Evolutionary conservation across 2,329 filamentous ascomycete genomes (phyloP), one percentile per base, ranked within the genome.

Genomic region (Hypoxylon sp.): DNA sequence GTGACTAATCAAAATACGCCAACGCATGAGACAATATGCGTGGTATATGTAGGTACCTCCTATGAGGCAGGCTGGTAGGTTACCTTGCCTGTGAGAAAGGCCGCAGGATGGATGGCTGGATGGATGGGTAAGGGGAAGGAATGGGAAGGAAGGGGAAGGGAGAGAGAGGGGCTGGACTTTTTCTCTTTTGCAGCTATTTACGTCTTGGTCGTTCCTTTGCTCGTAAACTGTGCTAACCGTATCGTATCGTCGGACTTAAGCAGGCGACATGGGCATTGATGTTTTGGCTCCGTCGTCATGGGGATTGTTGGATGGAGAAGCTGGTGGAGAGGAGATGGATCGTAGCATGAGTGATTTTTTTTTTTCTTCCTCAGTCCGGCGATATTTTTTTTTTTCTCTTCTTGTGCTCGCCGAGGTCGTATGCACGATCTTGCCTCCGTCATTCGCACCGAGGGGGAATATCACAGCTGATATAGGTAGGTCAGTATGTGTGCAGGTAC

Each of bases 21-120:
- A 63, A 46, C 60, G 38, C 53, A 60, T 60, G 50, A 63, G 60
- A 63, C 60, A 57, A n/a, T n/a, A n/a, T n/a, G n/a, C n/a, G n/a
- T n/a, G n/a, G n/a, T n/a, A n/a, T n/a, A n/a, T n/a, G n/a, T n/a
- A n/a, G n/a, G n/a, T n/a, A n/a, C n/a, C n/a, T n/a, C n/a, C n/a
- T n/a, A n/a, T n/a, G n/a, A n/a, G n/a, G n/a, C n/a, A n/a, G n/a
- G n/a, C n/a, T n/a, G n/a, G n/a, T n/a, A n/a, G n/a, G n/a, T n/a
- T n/a, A n/a, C n/a, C n/a, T n/a, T n/a, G n/a, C n/a, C n/a, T n/a
- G n/a, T n/a, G n/a, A n/a, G n/a, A n/a, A n/a, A n/a, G n/a, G n/a
- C n/a, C n/a, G n/a, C 29, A 3, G 17, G 17, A 10, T 42, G 33
- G 21, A 10, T 20, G 23, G 15, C 9, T 27, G 2, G 29, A 35